These are phyloP conservation scores for Penicillium freii DNA, from an alignment of 2,329 filamentous ascomycete species.

Conservation along the genomic window DNA sequence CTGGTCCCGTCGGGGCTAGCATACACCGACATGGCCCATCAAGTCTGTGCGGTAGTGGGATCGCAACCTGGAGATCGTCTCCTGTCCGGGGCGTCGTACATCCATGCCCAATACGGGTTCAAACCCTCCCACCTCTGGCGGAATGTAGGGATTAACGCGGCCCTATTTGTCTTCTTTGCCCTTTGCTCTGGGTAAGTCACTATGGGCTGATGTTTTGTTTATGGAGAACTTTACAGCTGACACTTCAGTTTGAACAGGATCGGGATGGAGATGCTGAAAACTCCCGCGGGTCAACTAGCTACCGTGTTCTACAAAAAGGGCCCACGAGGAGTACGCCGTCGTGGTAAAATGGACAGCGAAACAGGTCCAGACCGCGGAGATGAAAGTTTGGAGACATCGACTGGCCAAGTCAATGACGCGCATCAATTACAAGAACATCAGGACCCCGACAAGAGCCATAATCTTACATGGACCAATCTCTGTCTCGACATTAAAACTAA, in stretches of 20 bases:
- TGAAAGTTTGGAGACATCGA: not conserved
- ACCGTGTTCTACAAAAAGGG: not conserved
- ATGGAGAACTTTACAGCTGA: not conserved
- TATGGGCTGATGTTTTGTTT: fast-evolving
- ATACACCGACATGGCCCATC: conserved; percentile 67
- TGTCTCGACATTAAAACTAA: not conserved
- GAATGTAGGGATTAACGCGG: conserved; percentile 2
- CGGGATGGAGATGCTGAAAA: not conserved
- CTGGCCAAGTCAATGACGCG: not conserved
- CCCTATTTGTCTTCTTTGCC: not conserved
- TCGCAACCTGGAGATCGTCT: not conserved
- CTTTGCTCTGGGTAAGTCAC: not conserved
- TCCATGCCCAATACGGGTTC: conserved; percentile 1
- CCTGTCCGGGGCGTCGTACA: not conserved
- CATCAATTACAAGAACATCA: not conserved
- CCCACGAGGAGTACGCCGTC: not conserved
- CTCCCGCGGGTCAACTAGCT: not conserved
- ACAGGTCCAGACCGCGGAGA: not conserved
- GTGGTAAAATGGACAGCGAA: not conserved
- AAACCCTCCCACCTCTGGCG: not conserved
- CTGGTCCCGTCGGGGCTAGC: conserved; percentile 67
- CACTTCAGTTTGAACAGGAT: not conserved
- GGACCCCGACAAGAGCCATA: not conserved
- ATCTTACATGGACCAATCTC: not conserved
- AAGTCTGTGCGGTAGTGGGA: conserved; percentile 49